Conservation (phyloP, 2,329 filamentous ascomycete genomes). For the Arthroderma uncinatum region DNA sequence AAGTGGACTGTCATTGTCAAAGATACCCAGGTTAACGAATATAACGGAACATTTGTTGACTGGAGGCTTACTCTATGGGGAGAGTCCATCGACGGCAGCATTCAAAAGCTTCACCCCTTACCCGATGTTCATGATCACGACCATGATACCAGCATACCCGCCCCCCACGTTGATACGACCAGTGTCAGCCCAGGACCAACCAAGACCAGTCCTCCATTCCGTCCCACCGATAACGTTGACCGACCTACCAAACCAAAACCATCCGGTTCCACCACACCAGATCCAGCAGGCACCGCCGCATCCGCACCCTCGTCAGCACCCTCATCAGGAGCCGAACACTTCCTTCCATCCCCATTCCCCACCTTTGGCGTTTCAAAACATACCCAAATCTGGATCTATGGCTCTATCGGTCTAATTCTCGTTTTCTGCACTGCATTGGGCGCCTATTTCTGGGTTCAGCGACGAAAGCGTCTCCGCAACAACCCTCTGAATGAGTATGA, state of each 20-base stretch:
- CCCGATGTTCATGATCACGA: slow-evolving; percentile 74
- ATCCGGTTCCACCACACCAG: slow-evolving; percentile 20
- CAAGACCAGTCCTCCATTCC: slow-evolving; percentile 35
- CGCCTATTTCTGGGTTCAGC: slow-evolving; percentile 69
- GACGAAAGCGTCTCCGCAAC: slow-evolving; percentile 63
- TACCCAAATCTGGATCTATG: slow-evolving; percentile 91
- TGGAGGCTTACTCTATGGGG: slow-evolving; percentile 95
- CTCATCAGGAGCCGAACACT: slow-evolving; percentile 29
- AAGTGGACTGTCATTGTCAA: slow-evolving; percentile 87
- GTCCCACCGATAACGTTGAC: slow-evolving; percentile 53
- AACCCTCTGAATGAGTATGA: slow-evolving; percentile 75
- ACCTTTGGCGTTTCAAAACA: slow-evolving; percentile 79
- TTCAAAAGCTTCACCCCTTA: slow-evolving; percentile 65
- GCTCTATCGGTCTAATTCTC: slow-evolving; percentile 69
- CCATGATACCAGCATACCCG: slow-evolving; percentile 58
- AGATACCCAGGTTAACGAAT: slow-evolving; percentile 66
- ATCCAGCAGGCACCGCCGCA: slow-evolving; percentile 15
- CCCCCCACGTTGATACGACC: slow-evolving; percentile 51
- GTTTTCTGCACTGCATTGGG: slow-evolving; percentile 72
- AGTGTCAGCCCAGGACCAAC: slow-evolving; percentile 40
- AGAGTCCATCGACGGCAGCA: slow-evolving; percentile 64
- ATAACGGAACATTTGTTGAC: slow-evolving; percentile 69
- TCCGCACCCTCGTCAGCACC: slow-evolving; percentile 20
- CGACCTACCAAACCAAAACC: slow-evolving; percentile 54
- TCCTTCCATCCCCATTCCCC: slow-evolving; percentile 76